Evolutionary conservation across 495 filamentous ascomycete genomes (phyloP).

Genomic region (Parathielavia appendiculata): DNA sequence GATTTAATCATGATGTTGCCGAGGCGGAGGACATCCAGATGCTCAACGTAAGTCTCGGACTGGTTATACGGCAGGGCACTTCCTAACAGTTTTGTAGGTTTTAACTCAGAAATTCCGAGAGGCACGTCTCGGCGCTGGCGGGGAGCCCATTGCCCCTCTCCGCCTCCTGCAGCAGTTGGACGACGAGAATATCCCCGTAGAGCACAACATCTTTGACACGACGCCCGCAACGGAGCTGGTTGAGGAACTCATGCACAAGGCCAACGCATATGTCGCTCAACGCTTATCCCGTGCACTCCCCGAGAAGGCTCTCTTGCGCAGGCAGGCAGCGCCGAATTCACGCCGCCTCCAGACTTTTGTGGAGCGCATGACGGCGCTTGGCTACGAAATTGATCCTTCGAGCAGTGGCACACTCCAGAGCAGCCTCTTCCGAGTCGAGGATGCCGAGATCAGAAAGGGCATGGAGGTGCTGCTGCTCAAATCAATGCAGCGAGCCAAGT

Average conservation of each 20-base stretch:
- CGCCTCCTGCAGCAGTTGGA: conserved; percentile 91
- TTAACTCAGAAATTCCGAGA: conserved; percentile 85
- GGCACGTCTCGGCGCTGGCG: conserved; percentile 70
- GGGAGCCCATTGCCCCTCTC: conserved; percentile 72
- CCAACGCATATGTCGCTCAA: conserved; percentile 82
- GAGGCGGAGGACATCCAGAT: conserved; percentile 66
- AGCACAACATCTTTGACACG: conserved; percentile 92
- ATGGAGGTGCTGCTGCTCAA: conserved; percentile 96
- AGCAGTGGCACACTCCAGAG: conserved; percentile 89
- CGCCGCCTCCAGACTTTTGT: conserved; percentile 85
- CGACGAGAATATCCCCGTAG: conserved; percentile 95
- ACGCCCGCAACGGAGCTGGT: conserved; percentile 86
- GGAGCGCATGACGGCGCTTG: conserved; percentile 86
- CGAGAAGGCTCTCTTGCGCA: conserved; percentile 87
- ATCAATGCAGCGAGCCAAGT: conserved; percentile 92
- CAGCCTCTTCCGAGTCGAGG: conserved; percentile 85
- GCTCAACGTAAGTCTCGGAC: conserved; percentile 56
- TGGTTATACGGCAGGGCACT: not conserved
- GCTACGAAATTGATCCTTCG: conserved; percentile 78
- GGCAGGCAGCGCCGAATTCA: conserved; percentile 76
- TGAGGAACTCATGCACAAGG: conserved; percentile 88
- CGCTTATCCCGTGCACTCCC: conserved; percentile 73
- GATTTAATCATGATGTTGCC: conserved; percentile 54
- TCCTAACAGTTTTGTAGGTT: conserved; percentile 46
- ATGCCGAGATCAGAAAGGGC: conserved; percentile 83